A percentile compares a stretch with the other conserved stretches of the same genome.
Evolutionary conservation across 331 rosid genomes (phyloP).

Genomic region (Rosa hybrid): DNA sequence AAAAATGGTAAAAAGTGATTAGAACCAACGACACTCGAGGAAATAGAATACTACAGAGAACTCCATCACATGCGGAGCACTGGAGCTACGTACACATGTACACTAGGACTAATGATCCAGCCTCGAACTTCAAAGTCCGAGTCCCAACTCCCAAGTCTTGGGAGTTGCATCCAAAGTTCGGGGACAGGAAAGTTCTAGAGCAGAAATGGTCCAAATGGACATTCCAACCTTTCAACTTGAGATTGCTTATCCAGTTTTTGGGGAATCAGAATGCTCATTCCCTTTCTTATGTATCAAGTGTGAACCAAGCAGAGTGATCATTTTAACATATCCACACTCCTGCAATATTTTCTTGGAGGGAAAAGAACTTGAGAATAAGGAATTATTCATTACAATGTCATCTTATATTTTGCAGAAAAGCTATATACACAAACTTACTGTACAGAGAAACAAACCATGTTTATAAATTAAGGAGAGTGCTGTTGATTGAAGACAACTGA

Average conservation of each 20-base stretch:
- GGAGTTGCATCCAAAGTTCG: not conserved
- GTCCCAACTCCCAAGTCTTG: no score
- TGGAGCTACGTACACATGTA: no score
- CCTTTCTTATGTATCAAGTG: not conserved
- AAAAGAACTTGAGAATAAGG: no score
- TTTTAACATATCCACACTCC: not conserved
- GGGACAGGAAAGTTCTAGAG: no score
- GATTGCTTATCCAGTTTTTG: not conserved
- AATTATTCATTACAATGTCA: conserved; percentile 8
- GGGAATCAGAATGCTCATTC: not conserved
- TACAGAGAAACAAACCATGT: conserved; percentile 1
- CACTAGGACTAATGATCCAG: no score
- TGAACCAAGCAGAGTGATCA: not conserved
- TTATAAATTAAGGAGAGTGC: not conserved
- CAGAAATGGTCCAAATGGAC: not conserved
- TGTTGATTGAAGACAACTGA: not conserved
- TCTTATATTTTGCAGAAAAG: conserved; percentile 11
- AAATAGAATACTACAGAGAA: no score
- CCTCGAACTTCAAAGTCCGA: no score
- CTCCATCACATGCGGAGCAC: no score
- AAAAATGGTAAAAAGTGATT: no score
- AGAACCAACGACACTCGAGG: no score
- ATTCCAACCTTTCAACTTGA: no score
- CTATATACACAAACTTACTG: conserved; percentile 30
- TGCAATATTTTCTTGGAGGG: not conserved